Evolutionary conservation across 768 basidiomycete species (phyloP).

Genomic region (Hydnum rufescens): DNA sequence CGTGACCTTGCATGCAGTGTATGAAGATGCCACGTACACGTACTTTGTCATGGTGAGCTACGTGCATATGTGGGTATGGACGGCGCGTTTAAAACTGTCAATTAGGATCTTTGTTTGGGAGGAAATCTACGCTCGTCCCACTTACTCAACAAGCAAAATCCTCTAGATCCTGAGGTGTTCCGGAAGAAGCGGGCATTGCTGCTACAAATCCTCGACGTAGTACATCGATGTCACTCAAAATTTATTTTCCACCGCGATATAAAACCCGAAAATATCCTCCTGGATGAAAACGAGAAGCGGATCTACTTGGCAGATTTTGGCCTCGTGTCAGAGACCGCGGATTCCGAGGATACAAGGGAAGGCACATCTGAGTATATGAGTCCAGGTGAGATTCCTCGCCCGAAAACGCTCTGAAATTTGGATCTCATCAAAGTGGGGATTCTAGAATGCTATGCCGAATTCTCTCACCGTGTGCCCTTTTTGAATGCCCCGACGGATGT

Average conservation of each 20-base stretch:
- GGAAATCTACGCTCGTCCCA: too few relatives aligned
- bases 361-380: constrained; percentile 23
- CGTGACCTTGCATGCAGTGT: constrained; percentile 42
- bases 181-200: constrained; percentile 35
- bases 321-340: constrained; percentile 20
- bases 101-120: too few relatives aligned
- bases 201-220: constrained; percentile 80
- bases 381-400: constrained; percentile 16
- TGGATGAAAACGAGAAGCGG: constrained; percentile 58
- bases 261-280: constrained; percentile 91
- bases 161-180: not conserved
- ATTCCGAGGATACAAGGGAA: constrained; percentile 17
- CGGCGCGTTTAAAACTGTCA: too few relatives aligned
- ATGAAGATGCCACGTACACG: constrained; percentile 38
- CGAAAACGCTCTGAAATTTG: not conserved
- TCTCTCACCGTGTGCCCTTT: constrained; percentile 16
- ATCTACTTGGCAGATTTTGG: constrained; percentile 95
- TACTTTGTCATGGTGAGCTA: constrained; percentile 57
- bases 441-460: not conserved
- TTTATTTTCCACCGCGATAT: constrained; percentile 93
- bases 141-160: not conserved
- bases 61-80: too few relatives aligned
- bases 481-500: constrained; percentile 35
- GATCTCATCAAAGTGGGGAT: not conserved
- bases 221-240: constrained; percentile 75